A percentile compares a stretch with the other conserved stretches of the same genome.
Conservation (phyloP, 805 yeast species). For the Zygosaccharomyces kombuchaensis region DNA sequence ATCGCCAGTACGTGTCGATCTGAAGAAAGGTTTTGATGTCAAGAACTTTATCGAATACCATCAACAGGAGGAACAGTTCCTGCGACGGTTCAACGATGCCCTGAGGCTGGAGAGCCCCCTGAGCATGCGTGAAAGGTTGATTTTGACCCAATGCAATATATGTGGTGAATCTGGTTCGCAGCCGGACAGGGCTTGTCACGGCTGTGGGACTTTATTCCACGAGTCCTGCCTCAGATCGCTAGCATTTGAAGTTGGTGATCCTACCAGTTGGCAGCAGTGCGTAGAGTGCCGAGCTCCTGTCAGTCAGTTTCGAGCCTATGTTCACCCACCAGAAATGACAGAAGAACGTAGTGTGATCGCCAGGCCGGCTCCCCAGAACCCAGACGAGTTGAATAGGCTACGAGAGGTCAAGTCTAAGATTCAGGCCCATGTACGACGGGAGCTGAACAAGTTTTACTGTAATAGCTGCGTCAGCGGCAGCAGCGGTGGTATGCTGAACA, state of each 20-base stretch:
- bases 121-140: background rate
- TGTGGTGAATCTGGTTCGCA: constrained; percentile 19
- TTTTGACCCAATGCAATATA: constrained; percentile 15
- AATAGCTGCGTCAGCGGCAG: constrained; percentile 18
- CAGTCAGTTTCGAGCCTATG: constrained; percentile 1
- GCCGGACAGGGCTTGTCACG: constrained; percentile 14
- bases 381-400: constrained; percentile 5
- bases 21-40: constrained; percentile 16
- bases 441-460: constrained; percentile 46
- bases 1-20: constrained; percentile 10
- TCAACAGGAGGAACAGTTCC: constrained; percentile 7
- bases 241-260: constrained; percentile 23
- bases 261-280: constrained; percentile 21
- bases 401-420: constrained; percentile 49
- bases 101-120: constrained; percentile 2
- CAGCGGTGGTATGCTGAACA: background rate
- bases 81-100: constrained; percentile 3
- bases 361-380: background rate
- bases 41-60: constrained; percentile 11
- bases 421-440: constrained; percentile 54
- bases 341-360: background rate
- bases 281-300: constrained; percentile 14
- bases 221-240: constrained; percentile 23
- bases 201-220: constrained; percentile 22
- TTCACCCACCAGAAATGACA: background rate